Evolutionary conservation across 108 stramenopile species (phyloP), one percentile per base, ranked within the genome.

Genomic region (Epipyxis sp.): DNA sequence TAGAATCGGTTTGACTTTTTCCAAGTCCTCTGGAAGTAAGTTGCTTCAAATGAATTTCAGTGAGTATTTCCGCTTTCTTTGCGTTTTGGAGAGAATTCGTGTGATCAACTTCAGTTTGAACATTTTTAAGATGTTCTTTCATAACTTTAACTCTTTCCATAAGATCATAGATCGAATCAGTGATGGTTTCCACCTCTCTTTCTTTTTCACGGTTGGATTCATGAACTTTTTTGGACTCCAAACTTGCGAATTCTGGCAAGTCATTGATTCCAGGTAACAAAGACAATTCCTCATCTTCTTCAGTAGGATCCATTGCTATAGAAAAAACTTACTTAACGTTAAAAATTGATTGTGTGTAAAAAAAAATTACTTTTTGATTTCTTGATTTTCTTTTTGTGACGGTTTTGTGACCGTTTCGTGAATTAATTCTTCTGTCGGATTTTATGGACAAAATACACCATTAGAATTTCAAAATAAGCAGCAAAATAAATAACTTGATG

Each of bases 81-180:
- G 93, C 88, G 0, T 85, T 86, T 39, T 91, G 78, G 37, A 94
- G 76, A 1, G 84, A 83, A 67, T 92, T 90, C 1, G 93, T 92
- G 80, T 93, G 90, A 32, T 82, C 77, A 13, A 93, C 87, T 74
- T 94, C 93, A 78, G 90, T 90, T 43, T 87, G 85, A 27, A 94
- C 87, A 69, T 90, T 91, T 61, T 89, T 88, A 57, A 94, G 74
- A 82, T 93, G 93, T 77, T 92, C 93, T 13, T 85, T 86, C 86
- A 92, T 94, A 13, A 92, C 82, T 25, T 50, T 45, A 41, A 90
- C 77, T 0, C 93, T 90, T 59, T 92, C 91, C 54, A 69, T 68
- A 61, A 91, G 78, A 42, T 87, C 83, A 25, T 16, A 37, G n/a
- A 87, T 50, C 1, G 46, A 45, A 34, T 62, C 44, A 35, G 59